Evolutionary conservation across 345 rosid genomes (phyloP).

Genomic region (Salix purpurea): DNA sequence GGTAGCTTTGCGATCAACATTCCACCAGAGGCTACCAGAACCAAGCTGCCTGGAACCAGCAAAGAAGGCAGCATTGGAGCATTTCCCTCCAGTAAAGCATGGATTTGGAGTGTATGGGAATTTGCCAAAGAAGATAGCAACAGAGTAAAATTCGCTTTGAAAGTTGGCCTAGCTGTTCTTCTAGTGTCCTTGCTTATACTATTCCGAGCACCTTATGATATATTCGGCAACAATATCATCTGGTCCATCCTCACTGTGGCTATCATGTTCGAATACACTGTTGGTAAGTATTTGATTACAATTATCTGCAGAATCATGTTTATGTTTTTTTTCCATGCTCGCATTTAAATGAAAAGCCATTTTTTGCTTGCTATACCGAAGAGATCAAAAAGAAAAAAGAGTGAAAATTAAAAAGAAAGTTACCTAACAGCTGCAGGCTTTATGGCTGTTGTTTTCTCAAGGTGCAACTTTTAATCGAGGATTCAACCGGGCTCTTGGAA

Average conservation of each 20-base stretch:
- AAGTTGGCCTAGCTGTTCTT: conserved; percentile 63
- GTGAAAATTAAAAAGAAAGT: not conserved
- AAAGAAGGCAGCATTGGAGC: conserved; percentile 7
- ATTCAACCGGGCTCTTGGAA: conserved; percentile 64
- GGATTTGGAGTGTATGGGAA: conserved; percentile 45
- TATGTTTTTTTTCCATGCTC: not conserved
- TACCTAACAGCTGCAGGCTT: not conserved
- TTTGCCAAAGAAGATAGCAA: conserved; percentile 51
- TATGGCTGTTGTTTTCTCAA: conserved; percentile 14
- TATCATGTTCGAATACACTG: conserved; percentile 64
- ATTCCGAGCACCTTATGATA: conserved; percentile 50
- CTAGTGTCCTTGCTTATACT: conserved; percentile 59
- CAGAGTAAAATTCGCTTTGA: conserved; percentile 51
- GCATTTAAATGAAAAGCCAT: not conserved
- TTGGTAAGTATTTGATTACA: conserved; percentile 34
- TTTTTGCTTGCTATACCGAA: not conserved
- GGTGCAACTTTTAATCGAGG: conserved; percentile 70
- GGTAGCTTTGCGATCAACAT: conserved; percentile 38
- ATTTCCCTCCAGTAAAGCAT: conserved; percentile 30
- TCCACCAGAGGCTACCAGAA: conserved; percentile 27
- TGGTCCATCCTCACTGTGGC: conserved; percentile 79
- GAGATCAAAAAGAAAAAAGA: not conserved
- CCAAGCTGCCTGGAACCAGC: conserved; percentile 14
- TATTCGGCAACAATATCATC: conserved; percentile 54
- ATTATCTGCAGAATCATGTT: not conserved